Base-by-base conservation (phyloP, 768 basidiomycete genomes). In the Trametes villosa region DNA sequence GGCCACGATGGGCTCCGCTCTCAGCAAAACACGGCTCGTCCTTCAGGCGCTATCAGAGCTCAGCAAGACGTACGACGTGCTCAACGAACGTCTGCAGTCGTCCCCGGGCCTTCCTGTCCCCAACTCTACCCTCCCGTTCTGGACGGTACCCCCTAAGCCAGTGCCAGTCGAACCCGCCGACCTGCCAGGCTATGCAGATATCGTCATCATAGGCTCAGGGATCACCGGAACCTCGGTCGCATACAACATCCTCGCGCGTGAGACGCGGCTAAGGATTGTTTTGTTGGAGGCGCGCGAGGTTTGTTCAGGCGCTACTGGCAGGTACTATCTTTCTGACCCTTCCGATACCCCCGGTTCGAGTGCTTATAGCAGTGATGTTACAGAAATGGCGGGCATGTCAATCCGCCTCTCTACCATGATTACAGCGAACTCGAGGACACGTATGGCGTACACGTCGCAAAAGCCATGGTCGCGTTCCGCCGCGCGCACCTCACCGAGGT, bases 221-320 rank as follows among this genome's bases (percentile, higher is more conserved):
- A 88, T 92, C 59, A 86, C 90, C 0, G 89, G 89, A 4, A 78
- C 87, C 0, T 78, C 85, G 1, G 71, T 89, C 45, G 85, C 82
- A 5, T 80, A 84, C 62, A 79, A 81, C 9, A 60, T 88, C 24
- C 75, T 91, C 17, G 75, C 78, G 40, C 70, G 67, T 26, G 70
- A 68, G 27, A 57, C 63, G 8, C 55, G 68, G 29, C 59, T 83
- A 15, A 73, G 76, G 36, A 71, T 95, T 2, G 83, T 92, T 22
- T 86, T 94, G 78, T 79, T 96, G 22, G 94, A 96, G 65, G 94
- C 93, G 4, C 75, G 94, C 54, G 89, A 90, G 12, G 79, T 79
- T 0, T 91, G 89, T 66, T 89, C 87, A 0, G 89, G 89, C 1
- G 89, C 89, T 8, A 89, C 89, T 0, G 89, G 83, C 36, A 79